These are phyloP conservation scores for Neonectria magnoliae DNA, from an alignment of 2,329 filamentous ascomycete genomes.

Conservation along the genomic window DNA sequence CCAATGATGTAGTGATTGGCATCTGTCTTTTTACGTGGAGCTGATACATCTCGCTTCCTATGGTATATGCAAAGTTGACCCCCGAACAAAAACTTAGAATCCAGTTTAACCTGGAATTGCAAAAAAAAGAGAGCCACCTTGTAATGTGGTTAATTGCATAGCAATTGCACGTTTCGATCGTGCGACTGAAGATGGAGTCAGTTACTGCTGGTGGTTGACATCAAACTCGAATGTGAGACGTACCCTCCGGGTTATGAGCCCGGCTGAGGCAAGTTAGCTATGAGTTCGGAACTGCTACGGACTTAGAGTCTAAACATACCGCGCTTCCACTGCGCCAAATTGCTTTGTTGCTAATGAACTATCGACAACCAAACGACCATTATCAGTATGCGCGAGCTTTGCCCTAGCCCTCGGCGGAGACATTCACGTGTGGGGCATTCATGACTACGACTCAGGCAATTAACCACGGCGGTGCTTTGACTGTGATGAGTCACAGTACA, in stretches of 20 bases:
- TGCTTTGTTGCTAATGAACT: not conserved
- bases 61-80: not conserved
- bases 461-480: not conserved
- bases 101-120: not conserved
- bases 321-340: slow-evolving; percentile 26
- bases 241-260: slow-evolving; percentile 27
- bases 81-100: not conserved
- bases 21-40: not conserved
- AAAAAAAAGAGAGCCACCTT: not conserved
- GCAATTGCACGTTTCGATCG: slow-evolving; percentile 26
- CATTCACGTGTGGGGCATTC: not conserved
- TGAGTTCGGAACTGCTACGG: too few relatives aligned
- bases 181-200: slow-evolving; percentile 12
- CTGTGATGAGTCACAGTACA: not conserved
- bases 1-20: not conserved
- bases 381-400: not conserved
- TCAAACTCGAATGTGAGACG: slow-evolving; percentile 3
- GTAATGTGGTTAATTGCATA: not conserved
- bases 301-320: slow-evolving; percentile 8
- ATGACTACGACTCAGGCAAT: not conserved
- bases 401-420: slow-evolving; percentile 23
- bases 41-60: not conserved
- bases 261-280: slow-evolving; percentile 15
- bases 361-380: not conserved
- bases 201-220: not conserved